Evolutionary conservation across 2,329 filamentous ascomycete species (phyloP), one percentile per base, ranked within the genome.

Genomic region (Cercospora zeina): DNA sequence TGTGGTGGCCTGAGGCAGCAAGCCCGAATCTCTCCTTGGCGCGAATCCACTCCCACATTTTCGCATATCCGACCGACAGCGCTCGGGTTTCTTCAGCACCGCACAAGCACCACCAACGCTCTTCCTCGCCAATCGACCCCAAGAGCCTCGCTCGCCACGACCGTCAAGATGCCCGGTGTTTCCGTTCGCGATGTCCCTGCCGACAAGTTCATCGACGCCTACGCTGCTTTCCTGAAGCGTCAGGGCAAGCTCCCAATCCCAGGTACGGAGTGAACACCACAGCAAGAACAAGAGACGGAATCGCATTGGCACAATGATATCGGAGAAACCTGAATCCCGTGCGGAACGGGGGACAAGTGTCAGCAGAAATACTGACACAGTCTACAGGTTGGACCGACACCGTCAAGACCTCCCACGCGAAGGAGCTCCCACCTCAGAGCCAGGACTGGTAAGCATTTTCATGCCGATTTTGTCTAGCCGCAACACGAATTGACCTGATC

Each of bases 341-440:
- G 77, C 76, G 71, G 74, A 62, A 76, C 79, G 79, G 79, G 80
- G 80, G 79, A 78, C 71, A 62, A 63, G 61, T 69, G 71, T 73
- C 67, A 68, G 68, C 65, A 66, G 74, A 72, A 77, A 80, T 75
- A 80, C 77, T 71, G 74, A 61, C 53, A 63, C 54, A 58, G 73
- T 80, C 79, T 82, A 81, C 79, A 96, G 92, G 91, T 85, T 97
- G 93, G 93, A 93, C 97, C 81, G 95, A 99, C 80, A 97, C 93
- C 77, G 95, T 97, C 84, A 99, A 99, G 90, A 97, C 93, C 74
- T 93, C 91, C 76, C 86, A 89, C 79, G 89, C 90, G 80, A 96
- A 96, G 83, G 95, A 99, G 86, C 90, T 99, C 74, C 93, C 93
- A 77, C 95, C 93, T 77, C 93, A 97, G 87, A 89, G 93, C 81